Percentiles rank a stretch among this genome's conserved stretches.
phyloP scores from a whole-genome alignment of 768 basidiomycete genomes.

The Amanita fuliginea region DNA sequence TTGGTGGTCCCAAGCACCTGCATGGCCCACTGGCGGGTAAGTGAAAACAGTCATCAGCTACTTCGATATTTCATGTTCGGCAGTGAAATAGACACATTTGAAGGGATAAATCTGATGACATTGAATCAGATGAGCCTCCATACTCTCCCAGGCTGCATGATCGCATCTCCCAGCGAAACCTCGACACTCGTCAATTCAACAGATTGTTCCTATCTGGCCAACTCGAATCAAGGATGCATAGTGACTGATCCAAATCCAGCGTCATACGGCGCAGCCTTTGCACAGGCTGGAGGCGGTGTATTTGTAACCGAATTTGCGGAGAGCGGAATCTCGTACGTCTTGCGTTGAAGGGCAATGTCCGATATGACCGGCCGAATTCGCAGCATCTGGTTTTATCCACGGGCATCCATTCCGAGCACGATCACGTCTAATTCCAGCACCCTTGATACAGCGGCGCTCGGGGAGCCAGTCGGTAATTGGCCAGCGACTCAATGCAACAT shows the following conservation, averaged over 20 bases:
- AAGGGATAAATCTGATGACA: slow-evolving; percentile 62
- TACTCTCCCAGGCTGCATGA: slow-evolving; percentile 49
- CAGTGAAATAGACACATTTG: slow-evolving; percentile 71
- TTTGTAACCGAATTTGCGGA: slow-evolving; percentile 66
- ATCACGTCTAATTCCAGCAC: slow-evolving; percentile 29
- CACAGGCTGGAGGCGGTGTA: slow-evolving; percentile 56
- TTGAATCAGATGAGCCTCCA: slow-evolving; percentile 66
- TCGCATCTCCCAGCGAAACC: slow-evolving; percentile 35
- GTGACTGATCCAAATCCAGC: slow-evolving; percentile 39
- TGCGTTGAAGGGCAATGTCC: slow-evolving; percentile 20
- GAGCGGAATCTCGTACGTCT: slow-evolving; percentile 50
- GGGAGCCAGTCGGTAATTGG: slow-evolving; percentile 64
- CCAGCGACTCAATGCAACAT: slow-evolving; percentile 44
- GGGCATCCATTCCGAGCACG: neutral
- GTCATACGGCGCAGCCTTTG: slow-evolving; percentile 61
- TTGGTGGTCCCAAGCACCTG: slow-evolving; percentile 45
- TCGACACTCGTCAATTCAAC: slow-evolving; percentile 28
- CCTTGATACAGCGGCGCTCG: slow-evolving; percentile 45
- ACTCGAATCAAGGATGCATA: slow-evolving; percentile 55
- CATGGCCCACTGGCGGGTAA: slow-evolving; percentile 54
- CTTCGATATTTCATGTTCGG: neutral
- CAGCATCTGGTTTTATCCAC: neutral
- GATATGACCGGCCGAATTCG: no score
- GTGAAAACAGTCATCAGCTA: slow-evolving; percentile 9
- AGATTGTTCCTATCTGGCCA: slow-evolving; percentile 46